Base-by-base conservation (phyloP, 108 stramenopile species). In the Asterionellopsis glacialis region DNA sequence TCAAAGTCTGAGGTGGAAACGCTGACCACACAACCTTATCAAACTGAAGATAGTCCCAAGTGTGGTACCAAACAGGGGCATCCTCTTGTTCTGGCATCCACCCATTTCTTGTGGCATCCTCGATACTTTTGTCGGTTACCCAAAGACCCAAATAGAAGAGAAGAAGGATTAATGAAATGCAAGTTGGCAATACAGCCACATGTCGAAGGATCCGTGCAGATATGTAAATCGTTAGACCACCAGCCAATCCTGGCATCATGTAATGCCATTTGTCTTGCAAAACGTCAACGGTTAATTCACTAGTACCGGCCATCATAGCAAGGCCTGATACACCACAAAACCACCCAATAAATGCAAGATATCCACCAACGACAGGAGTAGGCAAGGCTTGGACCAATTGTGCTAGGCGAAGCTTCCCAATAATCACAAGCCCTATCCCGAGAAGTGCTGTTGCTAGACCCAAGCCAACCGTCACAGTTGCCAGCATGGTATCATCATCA, bases 301-400 rank as follows among this genome's bases (percentile, higher is more conserved):
- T 72, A 13, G 39, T 42, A 27, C 58, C 61, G 5, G 69, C 75
- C 87, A 93, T 94, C 22, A 98, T 63, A 21, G 71, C 80, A 14
- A 99, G 54, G 0, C 95, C 96, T 13, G 95, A 87, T 55, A 96
- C 78, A 14, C 95, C 94, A 64, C 96, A 97, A 57, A 99, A 99
- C 55, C 85, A 95, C 0, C 98, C 98, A 78, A 99, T 99, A 65
- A 76, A 99, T 11, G 97, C 98, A 58, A 99, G 65, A 76, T 99
- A 99, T 23, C 98, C 98, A 9, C 96, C 97, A 15, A 99, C 77
- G 13, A 98, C 98, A 33, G 87, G 86, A 41, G 93, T 89, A 0
- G 98, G 98, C 15, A 99, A 72, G 67, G 95, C 64, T 51, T 93
- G 93, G n/a, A 97, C 93, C 55, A 88, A 82, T 14, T 80, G 73